Evolutionary conservation across 768 basidiomycete species (phyloP).

Genomic region (Russula foetens): DNA sequence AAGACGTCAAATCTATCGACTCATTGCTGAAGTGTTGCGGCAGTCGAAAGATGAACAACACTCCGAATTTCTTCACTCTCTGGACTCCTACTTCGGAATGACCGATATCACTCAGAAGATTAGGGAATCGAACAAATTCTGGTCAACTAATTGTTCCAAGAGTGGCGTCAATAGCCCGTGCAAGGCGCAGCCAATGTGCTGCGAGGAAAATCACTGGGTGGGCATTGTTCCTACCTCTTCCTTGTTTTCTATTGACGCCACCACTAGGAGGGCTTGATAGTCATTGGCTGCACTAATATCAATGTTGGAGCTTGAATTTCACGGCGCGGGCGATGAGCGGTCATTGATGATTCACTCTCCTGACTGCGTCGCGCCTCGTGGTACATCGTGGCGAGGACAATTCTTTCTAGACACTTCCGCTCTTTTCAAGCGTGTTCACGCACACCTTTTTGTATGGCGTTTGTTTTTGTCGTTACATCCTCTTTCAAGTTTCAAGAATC

Average conservation of each 20-base stretch:
- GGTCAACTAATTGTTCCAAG: neutral
- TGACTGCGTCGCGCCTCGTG: no score
- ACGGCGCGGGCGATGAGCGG: no score
- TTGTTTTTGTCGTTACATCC: slow-evolving; percentile 1
- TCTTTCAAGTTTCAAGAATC: no score
- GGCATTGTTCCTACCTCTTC: neutral
- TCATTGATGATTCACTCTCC: no score
- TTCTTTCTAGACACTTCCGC: slow-evolving; percentile 1
- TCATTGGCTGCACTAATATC: neutral
- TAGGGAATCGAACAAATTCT: neutral
- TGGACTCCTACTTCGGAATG: neutral
- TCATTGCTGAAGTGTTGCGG: neutral
- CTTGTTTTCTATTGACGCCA: neutral
- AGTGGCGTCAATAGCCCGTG: neutral
- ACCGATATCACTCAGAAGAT: neutral
- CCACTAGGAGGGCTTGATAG: neutral
- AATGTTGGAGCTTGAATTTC: no score
- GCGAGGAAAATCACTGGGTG: neutral
- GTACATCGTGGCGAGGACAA: neutral
- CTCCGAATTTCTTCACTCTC: neutral
- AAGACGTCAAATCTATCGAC: neutral
- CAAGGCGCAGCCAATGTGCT: neutral
- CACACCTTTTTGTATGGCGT: neutral
- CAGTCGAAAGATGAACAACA: neutral
- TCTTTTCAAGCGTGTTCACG: neutral